Conservation (phyloP, 2,329 filamentous ascomycete genomes). For the Pseudogymnoascus sp. region DNA sequence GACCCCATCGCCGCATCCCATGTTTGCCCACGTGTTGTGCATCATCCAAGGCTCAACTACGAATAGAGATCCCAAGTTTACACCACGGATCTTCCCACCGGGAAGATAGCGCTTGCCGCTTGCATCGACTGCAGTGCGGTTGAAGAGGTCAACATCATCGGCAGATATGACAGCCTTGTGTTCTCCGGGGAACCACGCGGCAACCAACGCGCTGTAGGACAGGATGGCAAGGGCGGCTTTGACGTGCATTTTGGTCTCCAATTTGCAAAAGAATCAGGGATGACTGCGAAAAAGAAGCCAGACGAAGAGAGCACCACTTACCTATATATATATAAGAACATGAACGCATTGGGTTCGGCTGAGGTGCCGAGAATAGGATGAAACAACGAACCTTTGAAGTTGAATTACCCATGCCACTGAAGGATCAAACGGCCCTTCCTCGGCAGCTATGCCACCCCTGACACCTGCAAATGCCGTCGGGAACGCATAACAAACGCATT, state of each 20-base stretch:
- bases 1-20: conserved; percentile 34
- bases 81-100: conserved; percentile 37
- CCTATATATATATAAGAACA: background rate
- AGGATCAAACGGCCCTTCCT: conserved; percentile 5
- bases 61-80: conserved; percentile 41
- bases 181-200: conserved; percentile 18
- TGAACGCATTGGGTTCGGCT: background rate
- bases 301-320: background rate
- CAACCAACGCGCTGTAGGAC: background rate
- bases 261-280: background rate
- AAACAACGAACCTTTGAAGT: background rate
- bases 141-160: conserved; percentile 16
- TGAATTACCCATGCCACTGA: background rate
- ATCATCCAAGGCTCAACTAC: conserved; percentile 42
- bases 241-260: conserved; percentile 4
- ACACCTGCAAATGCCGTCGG: background rate
- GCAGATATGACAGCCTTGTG: conserved; percentile 13
- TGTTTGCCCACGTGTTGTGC: conserved; percentile 31
- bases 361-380: background rate
- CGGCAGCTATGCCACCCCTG: background rate
- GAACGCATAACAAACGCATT: background rate
- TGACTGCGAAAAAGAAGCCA: background rate
- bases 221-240: background rate
- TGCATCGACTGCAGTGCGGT: background rate
- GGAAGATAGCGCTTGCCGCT: conserved; percentile 16